Percentiles rank a stretch among this genome's conserved stretches.
Conservation (phyloP, 75 land plant genomes). For the Cryptomeria japonica region DNA sequence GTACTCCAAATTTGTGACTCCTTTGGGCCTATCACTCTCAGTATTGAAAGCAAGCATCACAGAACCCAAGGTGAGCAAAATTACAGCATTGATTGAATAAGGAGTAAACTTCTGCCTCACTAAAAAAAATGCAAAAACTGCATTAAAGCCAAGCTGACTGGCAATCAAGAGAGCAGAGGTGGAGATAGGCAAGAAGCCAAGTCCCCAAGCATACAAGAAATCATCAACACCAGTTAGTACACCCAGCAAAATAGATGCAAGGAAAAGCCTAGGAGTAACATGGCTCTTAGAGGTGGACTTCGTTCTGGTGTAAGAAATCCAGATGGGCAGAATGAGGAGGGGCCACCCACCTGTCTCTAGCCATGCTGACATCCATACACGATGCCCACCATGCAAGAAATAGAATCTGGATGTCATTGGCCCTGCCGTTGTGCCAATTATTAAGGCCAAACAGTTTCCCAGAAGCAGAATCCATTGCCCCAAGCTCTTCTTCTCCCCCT, state of each 20-base stretch:
- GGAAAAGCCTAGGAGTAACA: conserved; percentile 22
- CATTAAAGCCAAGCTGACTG: conserved; percentile 36
- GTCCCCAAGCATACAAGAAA: conserved; percentile 52
- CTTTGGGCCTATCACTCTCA: conserved; percentile 19
- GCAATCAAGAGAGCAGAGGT: conserved; percentile 23
- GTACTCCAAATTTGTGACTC: conserved; percentile 16
- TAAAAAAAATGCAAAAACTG: conserved; percentile 25
- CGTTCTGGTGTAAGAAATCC: conserved; percentile 5
- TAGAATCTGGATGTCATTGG: conserved; percentile 39
- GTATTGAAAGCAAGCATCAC: conserved; percentile 19
- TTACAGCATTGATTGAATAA: conserved; percentile 21
- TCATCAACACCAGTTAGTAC: conserved; percentile 45
- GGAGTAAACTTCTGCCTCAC: conserved; percentile 25
- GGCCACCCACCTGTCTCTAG: conserved; percentile 54
- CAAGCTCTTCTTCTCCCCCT: neutral
- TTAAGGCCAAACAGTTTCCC: conserved; percentile 16
- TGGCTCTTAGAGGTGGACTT: conserved; percentile 16
- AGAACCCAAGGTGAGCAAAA: conserved; percentile 26
- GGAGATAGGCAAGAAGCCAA: conserved; percentile 17
- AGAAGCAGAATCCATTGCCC: conserved; percentile 14
- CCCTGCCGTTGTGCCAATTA: conserved; percentile 35
- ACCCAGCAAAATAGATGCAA: conserved; percentile 30
- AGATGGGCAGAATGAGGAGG: conserved; percentile 39
- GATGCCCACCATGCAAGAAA: conserved; percentile 48
- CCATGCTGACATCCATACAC: conserved; percentile 43